Evolutionary conservation across 495 filamentous ascomycete genomes (phyloP), one percentile per base, ranked within the genome.

Genomic region (Chaetomium cochliodes): DNA sequence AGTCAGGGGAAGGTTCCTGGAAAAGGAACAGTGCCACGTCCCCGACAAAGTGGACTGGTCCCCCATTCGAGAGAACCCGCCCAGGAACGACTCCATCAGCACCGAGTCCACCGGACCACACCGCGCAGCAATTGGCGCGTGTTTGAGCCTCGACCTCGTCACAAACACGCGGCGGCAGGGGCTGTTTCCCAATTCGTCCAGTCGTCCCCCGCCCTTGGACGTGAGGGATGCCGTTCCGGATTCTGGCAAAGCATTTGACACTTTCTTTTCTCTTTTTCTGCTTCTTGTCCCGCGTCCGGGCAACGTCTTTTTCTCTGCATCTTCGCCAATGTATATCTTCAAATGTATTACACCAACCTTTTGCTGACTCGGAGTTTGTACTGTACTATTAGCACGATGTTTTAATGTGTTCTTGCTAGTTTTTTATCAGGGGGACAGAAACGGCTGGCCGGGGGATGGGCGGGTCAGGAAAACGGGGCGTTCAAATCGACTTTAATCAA

Each of bases 121-220:
- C 44, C 15, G 44, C 46, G 58, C 58, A 60, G 39, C 18, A 50
- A 60, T 51, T 51, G n/a, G 44, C 8, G 12, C 8, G 25, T 15
- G 26, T 15, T 30, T 30, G 18, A 42, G 20, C 18, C 20, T 42
- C 18, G 44, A n/a, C 13, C 15, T 26, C 55, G 12, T 60, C 58
- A 60, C 58, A 50, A 50, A 60, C 26, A 39, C 33, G 46, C 58
- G 30, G 59, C 50, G 60, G 9, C 60, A 46, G 51, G 60, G 56
- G 30, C 28, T 9, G 28, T 42, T 26, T 52, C 59, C 59, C 49
- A 20, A 62, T 62, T 15, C 13, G 46, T 47, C 49, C n/a, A 11
- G 12, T 57, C 49, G 26, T 0, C 8, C 16, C 30, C 57, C 57
- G 42, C 25, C 46, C n/a, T 25, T 30, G 26, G 25, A 26, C 22